Evolutionary conservation across 164 flowering plant genomes (phyloP), one percentile per base, ranked within the genome.

Genomic region (Taxillus chinensis): DNA sequence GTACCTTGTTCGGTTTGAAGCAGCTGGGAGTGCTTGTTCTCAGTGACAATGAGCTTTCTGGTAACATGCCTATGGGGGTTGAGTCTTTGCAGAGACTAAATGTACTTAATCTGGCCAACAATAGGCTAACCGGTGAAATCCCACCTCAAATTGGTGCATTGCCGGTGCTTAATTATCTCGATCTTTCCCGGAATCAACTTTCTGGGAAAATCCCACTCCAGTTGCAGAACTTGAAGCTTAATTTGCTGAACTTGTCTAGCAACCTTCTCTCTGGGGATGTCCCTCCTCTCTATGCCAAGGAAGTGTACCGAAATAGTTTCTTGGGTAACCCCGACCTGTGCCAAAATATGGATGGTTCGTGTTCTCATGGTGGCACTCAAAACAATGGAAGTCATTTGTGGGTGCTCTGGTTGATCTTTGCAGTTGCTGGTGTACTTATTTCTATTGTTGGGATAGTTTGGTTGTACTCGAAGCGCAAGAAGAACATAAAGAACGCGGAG

Each of bases 261-360:
- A 86, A 86, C 62, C 63, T 15, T 16, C 76, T 86, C 4, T 72
- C 84, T 0, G 92, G 92, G 6, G 69, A 67, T 13, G 63, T 86
- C 8, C 92, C 92, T 2, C 79, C 87, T 39, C 14, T 71, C 13
- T 84, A 72, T 56, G 76, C 77, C 0, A 84, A 77, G 46, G 64
- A 60, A 43, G 77, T 72, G 56, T 86, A 82, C 50, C 75, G 54
- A 64, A 73, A 52, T 57, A 82, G 86, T 69, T 86, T 86, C 46
- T 13, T 82, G 59, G 92, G 86, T 0, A 86, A 86, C 65, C 87
- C 86, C 3, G 92, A 86, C 3, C 67, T 86, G 50, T 86, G 92
- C 60, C 78, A 79, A 1, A 82, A 74, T 54, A 49, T 79, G 8
- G 66, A 72, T 13, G 84, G 82, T 41, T 62, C 76, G 27, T 86